Evolutionary conservation across 805 yeast genomes (phyloP), one percentile per base, ranked within the genome.

Genomic region (Tetrapisispora taiwanensis): DNA sequence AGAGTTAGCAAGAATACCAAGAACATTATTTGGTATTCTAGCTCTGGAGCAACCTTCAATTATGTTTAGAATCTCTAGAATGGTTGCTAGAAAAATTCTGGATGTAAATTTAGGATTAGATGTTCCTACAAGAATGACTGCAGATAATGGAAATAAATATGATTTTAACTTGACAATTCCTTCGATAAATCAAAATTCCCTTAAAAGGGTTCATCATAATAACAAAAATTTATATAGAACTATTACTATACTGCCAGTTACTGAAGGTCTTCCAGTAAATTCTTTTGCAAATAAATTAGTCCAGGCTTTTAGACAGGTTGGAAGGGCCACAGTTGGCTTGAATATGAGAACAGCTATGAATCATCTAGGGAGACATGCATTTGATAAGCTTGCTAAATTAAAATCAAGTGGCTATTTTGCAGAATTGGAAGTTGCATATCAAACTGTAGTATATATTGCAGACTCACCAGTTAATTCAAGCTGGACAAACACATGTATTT

Each of bases 401-500:
- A 89, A 86, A 58, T 81, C 89, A 48, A 77, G 92, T 34, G 95
- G 97, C 0, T 85, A 81, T 56, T 83, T 90, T 58, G 84, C 95
- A 0, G 95, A 87, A 52, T 70, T 92, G 40, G 98, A 90, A 68
- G 97, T 89, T 54, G 74, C 77, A 49, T 85, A 81, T 59, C 86
- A 90, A 52, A 82, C 87, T n/a, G 83, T 92, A 4, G 77, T 90
- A 1, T 92, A 90, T 56, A 79, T 90, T 12, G 89, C 92, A 22
- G 97, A 92, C 55, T 79, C 96, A 0, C 73, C 84, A 0, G 78
- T 83, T 2, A 79, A 78, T 51, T 84, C 96, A 0, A 73, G 79
- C 17, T 90, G 98, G 98, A 86, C 96, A 0, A 73, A 78, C 8
- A 86, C 96, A 0, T 92, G 97, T 61, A 83, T 90, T 34, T 79